phyloP scores from a whole-genome alignment of 1,284 basidiomycete species.

The Trichosporon coremiiforme region DNA sequence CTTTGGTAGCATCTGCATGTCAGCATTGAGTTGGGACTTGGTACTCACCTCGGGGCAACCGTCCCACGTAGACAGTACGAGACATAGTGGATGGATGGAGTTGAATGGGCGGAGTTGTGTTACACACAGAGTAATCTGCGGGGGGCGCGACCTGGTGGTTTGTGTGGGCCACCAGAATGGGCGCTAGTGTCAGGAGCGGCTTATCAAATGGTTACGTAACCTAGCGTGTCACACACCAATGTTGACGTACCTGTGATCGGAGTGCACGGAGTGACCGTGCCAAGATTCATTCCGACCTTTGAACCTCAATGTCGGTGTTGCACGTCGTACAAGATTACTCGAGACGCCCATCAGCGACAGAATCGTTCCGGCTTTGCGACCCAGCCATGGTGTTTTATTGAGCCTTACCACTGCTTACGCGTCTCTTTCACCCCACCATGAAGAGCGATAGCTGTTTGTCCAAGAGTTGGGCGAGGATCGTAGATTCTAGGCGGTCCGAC shows the following conservation, averaged over 20 bases:
- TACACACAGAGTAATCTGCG: slow-evolving; percentile 10
- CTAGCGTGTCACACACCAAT: not conserved
- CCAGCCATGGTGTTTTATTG: not conserved
- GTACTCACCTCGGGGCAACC: slow-evolving; percentile 48
- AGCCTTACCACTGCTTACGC: not conserved
- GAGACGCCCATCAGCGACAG: not conserved
- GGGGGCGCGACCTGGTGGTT: not conserved
- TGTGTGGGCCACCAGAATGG: slow-evolving; percentile 14
- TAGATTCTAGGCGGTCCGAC: slow-evolving; percentile 18
- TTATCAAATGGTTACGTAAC: slow-evolving; percentile 8
- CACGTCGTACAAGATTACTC: not conserved
- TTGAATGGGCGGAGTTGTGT: not conserved
- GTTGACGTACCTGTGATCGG: slow-evolving; percentile 4
- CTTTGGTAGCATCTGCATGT: slow-evolving; percentile 37
- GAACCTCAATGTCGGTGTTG: not conserved
- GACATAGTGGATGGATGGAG: slow-evolving; percentile 24
- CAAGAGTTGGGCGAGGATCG: not conserved
- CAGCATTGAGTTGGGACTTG: not conserved
- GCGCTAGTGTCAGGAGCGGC: not conserved
- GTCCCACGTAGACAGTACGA: slow-evolving; percentile 49
- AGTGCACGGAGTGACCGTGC: not conserved
- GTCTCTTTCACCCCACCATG: not conserved
- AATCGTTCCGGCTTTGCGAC: not conserved
- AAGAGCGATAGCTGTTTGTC: not conserved
- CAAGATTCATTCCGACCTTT: not conserved